Percentiles rank a stretch among this genome's conserved stretches.
phyloP scores from a whole-genome alignment of 2,329 filamentous ascomycete species.

The Colletotrichum plurivorum region DNA sequence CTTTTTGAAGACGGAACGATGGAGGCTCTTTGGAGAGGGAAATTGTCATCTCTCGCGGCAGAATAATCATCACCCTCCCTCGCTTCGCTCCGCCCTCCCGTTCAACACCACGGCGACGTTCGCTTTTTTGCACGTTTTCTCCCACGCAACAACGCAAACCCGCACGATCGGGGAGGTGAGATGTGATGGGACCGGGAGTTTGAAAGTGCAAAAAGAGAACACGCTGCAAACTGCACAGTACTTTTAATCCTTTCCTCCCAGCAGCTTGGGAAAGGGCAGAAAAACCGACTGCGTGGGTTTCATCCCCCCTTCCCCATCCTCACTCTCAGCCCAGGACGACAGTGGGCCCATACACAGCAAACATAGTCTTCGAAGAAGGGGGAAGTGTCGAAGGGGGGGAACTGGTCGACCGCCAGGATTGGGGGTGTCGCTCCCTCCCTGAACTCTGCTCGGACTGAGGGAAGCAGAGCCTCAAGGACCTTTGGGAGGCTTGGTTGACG shows the following conservation, averaged over 20 bases:
- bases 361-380: neutral
- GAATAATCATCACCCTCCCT: neutral
- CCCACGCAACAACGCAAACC: neutral
- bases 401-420: neutral
- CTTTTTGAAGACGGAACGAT: neutral
- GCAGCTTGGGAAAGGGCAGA: neutral
- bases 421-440: neutral
- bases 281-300: neutral
- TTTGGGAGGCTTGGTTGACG: neutral
- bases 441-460: neutral
- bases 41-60: neutral
- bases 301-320: neutral
- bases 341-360: slow-evolving; percentile 1
- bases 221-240: slow-evolving; percentile 3
- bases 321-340: neutral
- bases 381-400: neutral
- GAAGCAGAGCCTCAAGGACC: neutral
- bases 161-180: slow-evolving; percentile 12
- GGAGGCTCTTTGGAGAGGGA: neutral
- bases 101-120: neutral
- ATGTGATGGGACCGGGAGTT: slow-evolving; percentile 5
- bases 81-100: neutral
- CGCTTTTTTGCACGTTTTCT: neutral
- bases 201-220: neutral
- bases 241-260: neutral